Conservation (phyloP, 768 basidiomycete genomes). For the Lactifluus echinatus region DNA sequence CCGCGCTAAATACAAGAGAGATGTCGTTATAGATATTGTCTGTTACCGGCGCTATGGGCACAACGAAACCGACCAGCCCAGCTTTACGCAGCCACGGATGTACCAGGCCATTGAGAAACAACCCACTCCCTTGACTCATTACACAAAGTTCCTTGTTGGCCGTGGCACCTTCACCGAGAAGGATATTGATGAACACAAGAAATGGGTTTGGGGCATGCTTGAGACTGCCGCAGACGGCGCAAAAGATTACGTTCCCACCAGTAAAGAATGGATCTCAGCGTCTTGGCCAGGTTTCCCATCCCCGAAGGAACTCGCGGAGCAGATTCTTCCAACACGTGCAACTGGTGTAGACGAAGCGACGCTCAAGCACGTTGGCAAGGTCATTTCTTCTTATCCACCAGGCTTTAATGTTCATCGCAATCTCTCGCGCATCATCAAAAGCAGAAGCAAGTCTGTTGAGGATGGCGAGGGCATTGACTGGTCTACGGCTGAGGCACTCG, state of each 20-base stretch:
- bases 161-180: conserved; percentile 92
- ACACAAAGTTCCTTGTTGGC: conserved; percentile 82
- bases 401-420: conserved; percentile 88
- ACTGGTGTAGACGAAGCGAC: conserved; percentile 74
- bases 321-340: conserved; percentile 80
- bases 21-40: conserved; percentile 96
- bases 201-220: conserved; percentile 99
- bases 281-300: conserved; percentile 99
- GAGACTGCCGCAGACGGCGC: conserved; percentile 91
- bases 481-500: conserved; percentile 97
- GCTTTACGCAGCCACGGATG: conserved; percentile 98
- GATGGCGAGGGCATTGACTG: conserved; percentile 93
- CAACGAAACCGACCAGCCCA: conserved; percentile 98
- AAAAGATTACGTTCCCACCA: conserved; percentile 92
- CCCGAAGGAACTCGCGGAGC: conserved; percentile 89
- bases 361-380: conserved; percentile 78
- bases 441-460: conserved; percentile 83
- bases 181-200: conserved; percentile 97
- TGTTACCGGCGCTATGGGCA: conserved; percentile 99
- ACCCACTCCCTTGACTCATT: conserved; percentile 84
- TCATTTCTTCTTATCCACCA: conserved; percentile 77
- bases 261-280: conserved; percentile 95
- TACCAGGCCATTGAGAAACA: conserved; percentile 95
- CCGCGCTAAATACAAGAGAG: conserved; percentile 96
- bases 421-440: conserved; percentile 82